Base-by-base conservation (phyloP, 2,329 filamentous ascomycete genomes). In the Stemphylium vesicarium region DNA sequence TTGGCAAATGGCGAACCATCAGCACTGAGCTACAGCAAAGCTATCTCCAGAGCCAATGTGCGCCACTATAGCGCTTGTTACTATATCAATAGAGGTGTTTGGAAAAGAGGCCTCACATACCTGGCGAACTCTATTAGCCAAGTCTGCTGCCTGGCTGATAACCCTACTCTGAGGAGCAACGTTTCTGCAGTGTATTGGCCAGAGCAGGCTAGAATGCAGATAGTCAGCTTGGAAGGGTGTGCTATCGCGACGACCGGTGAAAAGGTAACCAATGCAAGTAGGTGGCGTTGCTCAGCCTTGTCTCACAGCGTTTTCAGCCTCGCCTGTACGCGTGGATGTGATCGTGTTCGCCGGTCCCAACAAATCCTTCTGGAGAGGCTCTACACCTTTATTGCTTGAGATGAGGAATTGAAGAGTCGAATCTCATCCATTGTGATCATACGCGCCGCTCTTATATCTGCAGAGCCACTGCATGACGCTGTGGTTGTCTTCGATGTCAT, bases 191-290 rank as follows among this genome's bases (percentile, higher is more conserved):
- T 13, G 31, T 43, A 60, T 60, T 62, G 59, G 60, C 31, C 39
- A 20, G 22, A 50, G 7, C 26, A 47, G 31, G 36, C 43, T 45
- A 36, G 10, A 6, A 18, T 42, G 47, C 43, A 49, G 46, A 32
- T 8, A 41, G 11, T 7, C 20, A 46, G 45, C 56, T 37, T 37
- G 18, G 44, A 46, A 20, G 48, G 39, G n/a, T 29, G 33, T 22
- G 42, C 50, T 49, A 33, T 40, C 15, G 50, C 24, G 52, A 47
- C 43, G 46, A 59, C 60, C 63, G 62, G 61, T 67, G 53, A 65
- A 42, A 24, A 38, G 31, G 16, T 37, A 41, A 16, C 52, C 51
- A 63, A 60, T 60, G 43, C 20, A 33, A 44, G 26, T 11, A 35
- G 40, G 53, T 18, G 37, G 38, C n/a, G 20, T 44, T 44, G 51